Conservation (phyloP, 495 filamentous ascomycete species). For the Staphylotrichum longicolle region DNA sequence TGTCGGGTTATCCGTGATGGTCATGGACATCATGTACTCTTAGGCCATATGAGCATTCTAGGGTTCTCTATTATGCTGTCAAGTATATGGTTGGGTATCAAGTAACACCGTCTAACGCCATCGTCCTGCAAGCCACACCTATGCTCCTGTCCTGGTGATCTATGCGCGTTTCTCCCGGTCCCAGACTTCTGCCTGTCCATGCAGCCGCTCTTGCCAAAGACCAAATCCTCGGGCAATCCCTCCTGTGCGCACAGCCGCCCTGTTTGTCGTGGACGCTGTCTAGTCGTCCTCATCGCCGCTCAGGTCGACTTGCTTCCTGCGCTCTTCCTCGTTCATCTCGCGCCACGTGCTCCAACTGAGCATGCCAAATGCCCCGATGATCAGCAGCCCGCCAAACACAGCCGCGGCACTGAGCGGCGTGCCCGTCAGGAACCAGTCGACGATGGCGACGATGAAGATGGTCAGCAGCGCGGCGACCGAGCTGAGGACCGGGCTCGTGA, state of each 20-base stretch:
- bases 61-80: not conserved
- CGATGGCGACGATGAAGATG: conserved; percentile 91
- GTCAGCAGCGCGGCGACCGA: conserved; percentile 90
- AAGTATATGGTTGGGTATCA: not conserved
- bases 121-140: not conserved
- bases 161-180: not conserved
- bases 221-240: too few relatives aligned
- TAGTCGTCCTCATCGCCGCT: conserved; percentile 26
- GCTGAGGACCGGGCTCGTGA: conserved; percentile 88
- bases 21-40: too few relatives aligned
- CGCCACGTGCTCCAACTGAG: conserved; percentile 88
- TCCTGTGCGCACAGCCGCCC: too few relatives aligned
- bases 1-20: too few relatives aligned
- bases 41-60: too few relatives aligned
- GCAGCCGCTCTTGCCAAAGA: too few relatives aligned
- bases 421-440: conserved; percentile 82
- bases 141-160: not conserved
- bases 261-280: too few relatives aligned
- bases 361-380: conserved; percentile 80
- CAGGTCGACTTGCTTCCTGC: conserved; percentile 46
- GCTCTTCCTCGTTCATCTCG: conserved; percentile 83
- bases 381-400: conserved; percentile 77
- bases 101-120: not conserved
- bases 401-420: conserved; percentile 69
- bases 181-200: too few relatives aligned